Percentiles rank a stretch among this genome's conserved stretches.
These are phyloP conservation scores for Pleurotus citrinopileatus DNA, from an alignment of 768 basidiomycete species.

Conservation along the genomic window DNA sequence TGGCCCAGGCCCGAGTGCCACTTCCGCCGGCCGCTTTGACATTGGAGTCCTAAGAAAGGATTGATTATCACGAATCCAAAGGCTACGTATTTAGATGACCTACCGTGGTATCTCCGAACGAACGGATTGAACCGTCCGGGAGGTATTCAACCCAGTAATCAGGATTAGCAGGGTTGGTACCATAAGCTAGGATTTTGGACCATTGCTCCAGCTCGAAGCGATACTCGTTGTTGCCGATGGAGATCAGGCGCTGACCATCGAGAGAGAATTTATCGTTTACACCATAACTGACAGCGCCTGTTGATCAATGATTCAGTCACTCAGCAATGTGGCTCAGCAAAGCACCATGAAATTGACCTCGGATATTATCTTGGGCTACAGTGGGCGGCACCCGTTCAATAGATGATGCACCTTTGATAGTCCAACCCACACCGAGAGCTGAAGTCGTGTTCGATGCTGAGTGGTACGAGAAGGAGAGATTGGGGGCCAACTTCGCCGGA, in stretches of 20 bases:
- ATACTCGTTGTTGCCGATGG: slow-evolving; percentile 13
- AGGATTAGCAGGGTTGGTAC: slow-evolving; percentile 7
- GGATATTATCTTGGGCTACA: slow-evolving; percentile 10
- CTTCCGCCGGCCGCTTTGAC: slow-evolving; percentile 12
- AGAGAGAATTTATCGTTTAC: slow-evolving; percentile 12
- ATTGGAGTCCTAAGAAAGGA: slow-evolving; percentile 10
- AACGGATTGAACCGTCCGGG: slow-evolving; percentile 9
- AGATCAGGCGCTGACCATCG: slow-evolving; percentile 13
- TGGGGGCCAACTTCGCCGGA: slow-evolving; percentile 11
- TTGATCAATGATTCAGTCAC: background rate
- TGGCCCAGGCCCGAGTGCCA: slow-evolving; percentile 11
- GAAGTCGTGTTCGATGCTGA: slow-evolving; percentile 11
- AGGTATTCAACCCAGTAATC: slow-evolving; percentile 14
- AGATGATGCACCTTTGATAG: slow-evolving; percentile 6
- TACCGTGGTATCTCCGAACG: slow-evolving; percentile 9
- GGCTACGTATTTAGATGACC: background rate
- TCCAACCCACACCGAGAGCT: slow-evolving; percentile 10
- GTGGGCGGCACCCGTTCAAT: slow-evolving; percentile 13
- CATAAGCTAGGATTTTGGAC: slow-evolving; percentile 11
- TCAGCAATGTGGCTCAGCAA: background rate
- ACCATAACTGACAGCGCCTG: slow-evolving; percentile 13
- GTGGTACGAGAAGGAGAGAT: slow-evolving; percentile 12
- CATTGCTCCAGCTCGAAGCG: slow-evolving; percentile 14
- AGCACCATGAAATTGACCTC: slow-evolving; percentile 2
- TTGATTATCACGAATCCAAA: background rate